A percentile compares a stretch with the other conserved stretches of the same genome.
These are phyloP conservation scores for Mycena sanguinolenta DNA, from an alignment of 768 basidiomycete genomes.

Conservation along the genomic window DNA sequence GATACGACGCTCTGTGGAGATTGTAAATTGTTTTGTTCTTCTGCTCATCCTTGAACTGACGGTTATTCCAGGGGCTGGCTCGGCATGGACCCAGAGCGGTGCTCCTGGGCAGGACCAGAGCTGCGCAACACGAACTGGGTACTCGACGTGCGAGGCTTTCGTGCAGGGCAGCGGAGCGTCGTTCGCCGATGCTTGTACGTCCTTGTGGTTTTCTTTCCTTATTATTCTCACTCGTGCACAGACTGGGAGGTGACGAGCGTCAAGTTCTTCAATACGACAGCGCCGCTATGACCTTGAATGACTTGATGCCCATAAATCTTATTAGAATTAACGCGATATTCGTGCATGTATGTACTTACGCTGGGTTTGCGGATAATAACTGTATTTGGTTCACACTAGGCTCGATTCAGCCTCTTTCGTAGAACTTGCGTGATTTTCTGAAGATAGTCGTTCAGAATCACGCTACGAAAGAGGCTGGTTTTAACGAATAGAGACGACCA, in stretches of 20 bases:
- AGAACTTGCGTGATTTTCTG: too few species aligned
- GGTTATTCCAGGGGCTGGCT: slow-evolving; percentile 66
- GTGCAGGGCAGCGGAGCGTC: slow-evolving; percentile 79
- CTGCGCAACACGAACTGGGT: slow-evolving; percentile 87
- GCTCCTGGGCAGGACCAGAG: slow-evolving; percentile 89
- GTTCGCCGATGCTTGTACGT: slow-evolving; percentile 85
- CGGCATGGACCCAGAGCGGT: slow-evolving; percentile 80
- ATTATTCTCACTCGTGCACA: slow-evolving; percentile 44
- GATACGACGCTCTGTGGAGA: slow-evolving; percentile 91
- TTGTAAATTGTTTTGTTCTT: slow-evolving; percentile 53
- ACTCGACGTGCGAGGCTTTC: slow-evolving; percentile 83
- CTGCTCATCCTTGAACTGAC: neutral
- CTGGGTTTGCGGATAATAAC: neutral
- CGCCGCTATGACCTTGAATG: slow-evolving; percentile 8
- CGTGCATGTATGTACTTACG: neutral
- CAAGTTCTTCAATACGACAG: slow-evolving; percentile 64
- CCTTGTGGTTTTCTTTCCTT: slow-evolving; percentile 15
- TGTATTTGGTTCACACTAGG: too few species aligned
- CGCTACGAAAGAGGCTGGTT: slow-evolving; percentile 10
- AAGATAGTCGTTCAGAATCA: too few species aligned
- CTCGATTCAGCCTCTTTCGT: too few species aligned
- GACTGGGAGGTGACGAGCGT: slow-evolving; percentile 89
- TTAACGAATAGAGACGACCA: slow-evolving; percentile 4
- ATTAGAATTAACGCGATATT: neutral
- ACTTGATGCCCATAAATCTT: neutral